These are phyloP conservation scores for Cyberlindnera japonica DNA, from an alignment of 805 yeast species.

Conservation along the genomic window DNA sequence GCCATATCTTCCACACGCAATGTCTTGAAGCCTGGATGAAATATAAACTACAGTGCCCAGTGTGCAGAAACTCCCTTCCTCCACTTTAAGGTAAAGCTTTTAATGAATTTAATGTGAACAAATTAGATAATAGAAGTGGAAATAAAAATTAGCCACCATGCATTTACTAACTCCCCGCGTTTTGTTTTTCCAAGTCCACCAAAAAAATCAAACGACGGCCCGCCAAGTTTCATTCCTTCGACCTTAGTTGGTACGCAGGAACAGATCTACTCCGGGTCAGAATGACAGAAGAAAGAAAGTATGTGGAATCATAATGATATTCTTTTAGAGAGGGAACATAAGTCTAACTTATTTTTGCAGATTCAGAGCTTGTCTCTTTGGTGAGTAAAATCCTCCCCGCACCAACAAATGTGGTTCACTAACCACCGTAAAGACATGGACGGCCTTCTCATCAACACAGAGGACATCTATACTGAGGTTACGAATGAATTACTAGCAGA, in stretches of 20 bases:
- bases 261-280: neutral
- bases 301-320: too few relatives aligned
- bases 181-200: neutral
- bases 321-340: too few relatives aligned
- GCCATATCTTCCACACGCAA: conserved; percentile 84
- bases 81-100: conserved; percentile 55
- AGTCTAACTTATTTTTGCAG: conserved; percentile 6
- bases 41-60: conserved; percentile 89
- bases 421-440: conserved; percentile 66
- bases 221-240: too few relatives aligned
- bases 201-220: too few relatives aligned
- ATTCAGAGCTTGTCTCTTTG: conserved; percentile 69
- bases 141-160: too few relatives aligned
- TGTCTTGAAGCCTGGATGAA: conserved; percentile 94
- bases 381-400: too few relatives aligned
- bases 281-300: conserved; percentile 1
- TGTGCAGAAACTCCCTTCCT: conserved; percentile 81
- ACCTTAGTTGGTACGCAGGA: too few relatives aligned
- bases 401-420: too few relatives aligned
- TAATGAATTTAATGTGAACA: neutral
- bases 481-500: conserved; percentile 60
- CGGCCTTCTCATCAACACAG: conserved; percentile 89
- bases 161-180: too few relatives aligned
- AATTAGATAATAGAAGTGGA: too few relatives aligned
- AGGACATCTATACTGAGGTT: conserved; percentile 83